These are phyloP conservation scores for Apiospora sp. DNA, from an alignment of 2,329 filamentous ascomycete genomes.

Conservation along the genomic window DNA sequence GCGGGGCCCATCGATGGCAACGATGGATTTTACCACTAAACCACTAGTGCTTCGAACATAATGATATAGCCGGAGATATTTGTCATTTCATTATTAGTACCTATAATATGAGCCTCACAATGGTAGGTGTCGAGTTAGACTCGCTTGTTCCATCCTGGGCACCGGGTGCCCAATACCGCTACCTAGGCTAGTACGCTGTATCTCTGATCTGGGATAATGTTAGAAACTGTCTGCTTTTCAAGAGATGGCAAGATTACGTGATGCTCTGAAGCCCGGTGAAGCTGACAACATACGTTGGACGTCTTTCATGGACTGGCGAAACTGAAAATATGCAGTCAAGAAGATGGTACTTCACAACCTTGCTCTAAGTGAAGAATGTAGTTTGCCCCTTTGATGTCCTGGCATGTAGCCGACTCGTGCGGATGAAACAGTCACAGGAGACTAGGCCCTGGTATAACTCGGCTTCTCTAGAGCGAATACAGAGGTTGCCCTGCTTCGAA, in stretches of 20 bases:
- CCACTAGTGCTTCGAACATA: no score
- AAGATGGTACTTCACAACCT: not conserved
- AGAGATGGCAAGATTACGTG: no score
- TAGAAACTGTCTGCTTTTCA: no score
- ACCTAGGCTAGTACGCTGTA: no score
- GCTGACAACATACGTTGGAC: not conserved
- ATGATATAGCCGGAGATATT: no score
- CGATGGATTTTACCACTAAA: slow-evolving; percentile 63
- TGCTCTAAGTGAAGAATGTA: not conserved
- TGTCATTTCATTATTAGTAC: no score
- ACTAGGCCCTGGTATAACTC: not conserved
- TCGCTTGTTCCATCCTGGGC: no score
- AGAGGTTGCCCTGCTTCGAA: not conserved
- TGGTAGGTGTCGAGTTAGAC: no score
- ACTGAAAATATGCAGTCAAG: not conserved
- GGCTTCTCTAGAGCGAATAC: not conserved
- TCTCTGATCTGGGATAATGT: no score
- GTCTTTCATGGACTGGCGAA: not conserved
- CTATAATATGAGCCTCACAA: no score
- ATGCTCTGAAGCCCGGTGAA: not conserved
- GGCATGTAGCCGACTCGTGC: not conserved
- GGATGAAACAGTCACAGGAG: not conserved
- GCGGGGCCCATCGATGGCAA: slow-evolving; percentile 61
- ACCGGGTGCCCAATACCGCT: no score
- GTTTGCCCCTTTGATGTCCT: not conserved